These are phyloP conservation scores for Omphalea diandra DNA, from an alignment of 441 rosid genomes.

Conservation along the genomic window DNA sequence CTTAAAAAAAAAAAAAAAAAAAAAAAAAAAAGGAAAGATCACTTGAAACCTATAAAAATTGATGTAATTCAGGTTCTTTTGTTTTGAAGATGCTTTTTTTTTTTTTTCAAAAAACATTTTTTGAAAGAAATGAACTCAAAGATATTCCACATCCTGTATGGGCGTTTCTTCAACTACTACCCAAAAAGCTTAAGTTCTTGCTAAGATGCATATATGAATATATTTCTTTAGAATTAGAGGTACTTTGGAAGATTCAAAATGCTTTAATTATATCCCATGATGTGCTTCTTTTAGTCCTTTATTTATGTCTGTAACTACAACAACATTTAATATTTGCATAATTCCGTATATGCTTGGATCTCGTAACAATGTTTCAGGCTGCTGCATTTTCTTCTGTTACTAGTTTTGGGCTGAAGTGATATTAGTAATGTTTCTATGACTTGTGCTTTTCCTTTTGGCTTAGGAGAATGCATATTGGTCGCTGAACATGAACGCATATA, in stretches of 20 bases:
- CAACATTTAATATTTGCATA: not conserved
- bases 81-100: not conserved
- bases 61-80: not conserved
- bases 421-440: not conserved
- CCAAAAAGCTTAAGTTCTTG: not conserved
- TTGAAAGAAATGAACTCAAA: not conserved
- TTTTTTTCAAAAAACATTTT: not conserved
- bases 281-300: not conserved
- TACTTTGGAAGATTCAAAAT: not conserved
- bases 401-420: not conserved
- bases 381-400: not conserved
- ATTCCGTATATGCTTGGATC: not conserved
- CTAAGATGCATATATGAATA: not conserved
- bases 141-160: not conserved
- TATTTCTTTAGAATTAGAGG: not conserved
- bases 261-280: not conserved
- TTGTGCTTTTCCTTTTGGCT: not conserved
- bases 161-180: not conserved
- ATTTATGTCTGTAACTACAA: not conserved
- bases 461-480: slow-evolving; percentile 77
- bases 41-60: not conserved
- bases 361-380: not conserved
- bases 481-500: slow-evolving; percentile 69
- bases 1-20: too few relatives aligned
- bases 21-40: not conserved